Conservation (phyloP, 306 rosid genomes). For the Cucurbita ficifolia region DNA sequence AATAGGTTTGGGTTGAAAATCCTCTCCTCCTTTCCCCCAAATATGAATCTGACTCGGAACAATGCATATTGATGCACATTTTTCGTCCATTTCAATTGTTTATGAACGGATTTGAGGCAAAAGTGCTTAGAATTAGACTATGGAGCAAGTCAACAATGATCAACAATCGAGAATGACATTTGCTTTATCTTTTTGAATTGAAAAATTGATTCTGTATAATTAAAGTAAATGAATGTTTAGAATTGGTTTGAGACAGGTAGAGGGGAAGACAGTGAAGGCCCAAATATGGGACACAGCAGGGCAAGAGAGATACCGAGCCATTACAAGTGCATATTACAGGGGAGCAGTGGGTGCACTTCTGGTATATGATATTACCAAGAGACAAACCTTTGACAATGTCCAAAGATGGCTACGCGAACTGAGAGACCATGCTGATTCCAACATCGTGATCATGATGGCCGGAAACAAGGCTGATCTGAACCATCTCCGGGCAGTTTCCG, state of each 20-base stretch:
- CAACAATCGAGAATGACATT: not conserved
- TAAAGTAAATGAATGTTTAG: not conserved
- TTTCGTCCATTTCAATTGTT: not conserved
- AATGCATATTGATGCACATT: not conserved
- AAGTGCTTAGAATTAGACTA: too few relatives aligned
- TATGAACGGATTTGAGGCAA: not conserved
- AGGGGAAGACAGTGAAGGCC: constrained; percentile 68
- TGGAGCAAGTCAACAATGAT: not conserved
- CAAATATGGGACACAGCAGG: constrained; percentile 84
- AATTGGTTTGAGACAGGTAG: constrained; percentile 28
- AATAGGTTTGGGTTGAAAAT: not conserved
- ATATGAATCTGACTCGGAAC: not conserved
- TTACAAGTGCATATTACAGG: constrained; percentile 61
- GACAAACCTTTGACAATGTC: constrained; percentile 61
- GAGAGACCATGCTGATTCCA: constrained; percentile 63
- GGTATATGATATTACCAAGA: constrained; percentile 57
- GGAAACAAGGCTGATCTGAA: constrained; percentile 59
- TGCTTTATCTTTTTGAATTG: not conserved
- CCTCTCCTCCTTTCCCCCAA: not conserved
- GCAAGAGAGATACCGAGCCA: constrained; percentile 66
- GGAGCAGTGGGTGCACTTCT: constrained; percentile 70
- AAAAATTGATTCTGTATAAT: not conserved
- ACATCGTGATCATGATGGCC: constrained; percentile 60
- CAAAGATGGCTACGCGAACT: constrained; percentile 64
- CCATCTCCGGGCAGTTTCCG: constrained; percentile 44